These are phyloP conservation scores for Tolypocladium amazonense DNA, from an alignment of 2,329 filamentous ascomycete species.

Conservation along the genomic window DNA sequence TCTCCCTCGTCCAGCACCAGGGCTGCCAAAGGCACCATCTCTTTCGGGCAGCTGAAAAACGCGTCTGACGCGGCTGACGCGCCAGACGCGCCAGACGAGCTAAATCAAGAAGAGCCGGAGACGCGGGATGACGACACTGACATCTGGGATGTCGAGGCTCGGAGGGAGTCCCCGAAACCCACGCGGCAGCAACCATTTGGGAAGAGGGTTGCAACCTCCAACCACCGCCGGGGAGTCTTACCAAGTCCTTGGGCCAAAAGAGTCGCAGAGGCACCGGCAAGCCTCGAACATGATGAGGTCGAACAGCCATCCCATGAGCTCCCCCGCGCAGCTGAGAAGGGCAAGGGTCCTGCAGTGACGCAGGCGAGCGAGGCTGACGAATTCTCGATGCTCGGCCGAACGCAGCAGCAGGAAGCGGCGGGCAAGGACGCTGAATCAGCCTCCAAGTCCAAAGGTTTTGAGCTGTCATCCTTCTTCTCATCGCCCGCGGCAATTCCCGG, in stretches of 20 bases:
- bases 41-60: constrained; percentile 7
- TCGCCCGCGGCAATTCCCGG: constrained; percentile 35
- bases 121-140: constrained; percentile 33
- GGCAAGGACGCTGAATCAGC: constrained; percentile 11
- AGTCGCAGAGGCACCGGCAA: constrained; percentile 5
- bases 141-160: constrained; percentile 48
- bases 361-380: constrained; percentile 23
- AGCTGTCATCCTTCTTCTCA: constrained; percentile 47
- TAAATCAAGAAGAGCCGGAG: constrained; percentile 3
- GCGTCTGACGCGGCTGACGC: constrained; percentile 6
- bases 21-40: not conserved
- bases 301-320: constrained; percentile 5
- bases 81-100: constrained; percentile 7
- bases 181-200: constrained; percentile 18
- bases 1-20: constrained; percentile 6
- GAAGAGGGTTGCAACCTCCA: constrained; percentile 10
- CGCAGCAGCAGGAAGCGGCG: constrained; percentile 8
- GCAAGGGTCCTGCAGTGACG: not conserved
- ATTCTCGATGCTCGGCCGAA: constrained; percentile 32
- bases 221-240: constrained; percentile 13
- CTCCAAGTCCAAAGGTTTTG: constrained; percentile 25
- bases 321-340: constrained; percentile 2
- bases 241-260: constrained; percentile 29
- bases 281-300: constrained; percentile 2
- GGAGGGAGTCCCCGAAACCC: constrained; percentile 29